Percentiles rank a stretch among this genome's conserved stretches.
Conservation (phyloP, 1,284 basidiomycete genomes). For the Moniliophthora roreri region DNA sequence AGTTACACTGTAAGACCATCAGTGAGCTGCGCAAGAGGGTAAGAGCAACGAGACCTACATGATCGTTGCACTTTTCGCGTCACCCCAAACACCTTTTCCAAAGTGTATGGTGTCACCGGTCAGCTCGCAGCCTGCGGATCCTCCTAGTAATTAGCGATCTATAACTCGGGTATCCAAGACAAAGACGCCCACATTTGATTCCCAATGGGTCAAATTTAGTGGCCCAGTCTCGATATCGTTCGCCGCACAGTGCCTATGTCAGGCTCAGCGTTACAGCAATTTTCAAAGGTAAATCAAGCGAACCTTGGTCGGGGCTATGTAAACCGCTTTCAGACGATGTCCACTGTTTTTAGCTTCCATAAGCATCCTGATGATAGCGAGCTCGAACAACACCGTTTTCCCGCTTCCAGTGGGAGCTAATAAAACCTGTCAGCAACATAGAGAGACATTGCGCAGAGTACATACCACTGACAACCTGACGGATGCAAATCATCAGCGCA, state of each 20-base stretch:
- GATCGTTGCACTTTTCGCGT: slow-evolving; percentile 70
- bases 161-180: neutral
- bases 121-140: slow-evolving; percentile 72
- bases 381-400: slow-evolving; percentile 92
- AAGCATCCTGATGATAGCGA: slow-evolving; percentile 83
- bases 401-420: slow-evolving; percentile 90
- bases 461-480: slow-evolving; percentile 76
- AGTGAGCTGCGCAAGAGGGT: slow-evolving; percentile 1
- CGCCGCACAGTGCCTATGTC: slow-evolving; percentile 80
- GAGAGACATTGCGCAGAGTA: slow-evolving; percentile 5
- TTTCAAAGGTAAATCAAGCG: slow-evolving; percentile 1
- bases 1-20: slow-evolving; percentile 7
- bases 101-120: slow-evolving; percentile 85
- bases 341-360: slow-evolving; percentile 38
- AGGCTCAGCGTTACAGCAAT: neutral
- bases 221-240: slow-evolving; percentile 85
- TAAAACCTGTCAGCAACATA: slow-evolving; percentile 12
- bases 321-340: slow-evolving; percentile 71
- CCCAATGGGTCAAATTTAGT: slow-evolving; percentile 75
- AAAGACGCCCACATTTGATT: slow-evolving; percentile 63
- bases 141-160: slow-evolving; percentile 1
- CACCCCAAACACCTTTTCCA: slow-evolving; percentile 65
- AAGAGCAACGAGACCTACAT: slow-evolving; percentile 58
- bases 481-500: slow-evolving; percentile 11
- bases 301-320: slow-evolving; percentile 94